Conservation (phyloP, 768 basidiomycete species). For the Postia placenta region DNA sequence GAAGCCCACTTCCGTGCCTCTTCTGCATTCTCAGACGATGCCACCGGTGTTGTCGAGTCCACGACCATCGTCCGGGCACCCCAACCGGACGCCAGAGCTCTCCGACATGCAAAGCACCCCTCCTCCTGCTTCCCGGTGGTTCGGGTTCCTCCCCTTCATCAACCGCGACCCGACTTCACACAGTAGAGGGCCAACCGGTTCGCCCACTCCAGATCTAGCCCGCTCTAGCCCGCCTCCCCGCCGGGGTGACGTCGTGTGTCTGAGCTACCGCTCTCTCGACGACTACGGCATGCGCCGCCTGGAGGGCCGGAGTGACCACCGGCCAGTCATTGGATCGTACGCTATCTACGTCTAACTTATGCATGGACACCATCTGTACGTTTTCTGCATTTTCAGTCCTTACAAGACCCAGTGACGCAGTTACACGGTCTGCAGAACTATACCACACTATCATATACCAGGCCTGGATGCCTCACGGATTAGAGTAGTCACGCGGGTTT, state of each 20-base stretch:
- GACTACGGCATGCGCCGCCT: conserved; percentile 70
- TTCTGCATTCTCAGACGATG: conserved; percentile 5
- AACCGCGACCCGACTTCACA: conserved; percentile 31
- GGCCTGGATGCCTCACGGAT: too few species aligned
- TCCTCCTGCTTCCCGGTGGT: conserved; percentile 1
- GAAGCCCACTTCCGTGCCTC: conserved; percentile 1
- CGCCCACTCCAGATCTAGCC: too few species aligned
- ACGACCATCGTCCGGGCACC: background rate
- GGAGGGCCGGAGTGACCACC: conserved; percentile 77
- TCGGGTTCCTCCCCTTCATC: conserved; percentile 26
- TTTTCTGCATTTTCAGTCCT: background rate
- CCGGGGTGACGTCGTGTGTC: conserved; percentile 68
- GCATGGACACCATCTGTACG: background rate
- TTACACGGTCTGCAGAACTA: too few species aligned
- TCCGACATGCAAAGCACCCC: too few species aligned
- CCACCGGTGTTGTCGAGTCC: background rate
- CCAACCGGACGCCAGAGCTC: too few species aligned
- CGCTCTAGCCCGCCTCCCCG: conserved; percentile 23
- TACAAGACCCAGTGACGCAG: too few species aligned
- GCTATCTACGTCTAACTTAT: conserved; percentile 46
- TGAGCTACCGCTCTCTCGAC: conserved; percentile 68
- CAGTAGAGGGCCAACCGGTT: conserved; percentile 6
- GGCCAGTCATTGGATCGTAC: conserved; percentile 80
- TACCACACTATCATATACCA: too few species aligned
- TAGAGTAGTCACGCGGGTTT: too few species aligned